A percentile compares a stretch with the other conserved stretches of the same genome.
These are phyloP conservation scores for Oryza nivara DNA, from an alignment of 176 grass and related monocot genomes.

Conservation along the genomic window DNA sequence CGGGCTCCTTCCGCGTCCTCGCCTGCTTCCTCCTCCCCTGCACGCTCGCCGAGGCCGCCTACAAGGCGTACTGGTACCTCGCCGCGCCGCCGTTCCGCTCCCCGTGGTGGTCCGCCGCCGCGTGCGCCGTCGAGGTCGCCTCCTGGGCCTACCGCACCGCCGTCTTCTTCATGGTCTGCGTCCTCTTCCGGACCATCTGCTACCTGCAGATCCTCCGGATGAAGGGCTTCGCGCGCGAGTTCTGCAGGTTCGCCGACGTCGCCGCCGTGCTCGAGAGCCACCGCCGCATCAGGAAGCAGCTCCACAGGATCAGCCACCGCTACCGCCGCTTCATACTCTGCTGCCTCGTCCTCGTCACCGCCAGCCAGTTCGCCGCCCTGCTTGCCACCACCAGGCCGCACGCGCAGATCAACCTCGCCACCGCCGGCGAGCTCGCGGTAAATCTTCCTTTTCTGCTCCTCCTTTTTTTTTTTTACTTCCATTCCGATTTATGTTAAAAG, in stretches of 20 bases:
- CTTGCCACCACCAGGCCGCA: constrained; percentile 75
- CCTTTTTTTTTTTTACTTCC: neutral
- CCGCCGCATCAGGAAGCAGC: constrained; percentile 62
- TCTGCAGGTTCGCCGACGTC: constrained; percentile 70
- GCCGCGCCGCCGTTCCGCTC: constrained; percentile 28
- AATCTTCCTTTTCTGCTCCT: constrained; percentile 8
- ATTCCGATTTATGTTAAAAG: neutral
- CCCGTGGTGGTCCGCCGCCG: constrained; percentile 25
- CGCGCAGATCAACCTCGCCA: constrained; percentile 60
- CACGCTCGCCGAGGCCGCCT: constrained; percentile 56
- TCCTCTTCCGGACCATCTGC: constrained; percentile 79
- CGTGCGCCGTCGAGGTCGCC: constrained; percentile 60
- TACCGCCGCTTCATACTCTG: constrained; percentile 72
- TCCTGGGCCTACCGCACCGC: constrained; percentile 77
- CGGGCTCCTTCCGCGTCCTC: constrained; percentile 65
- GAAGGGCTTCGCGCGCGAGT: constrained; percentile 65
- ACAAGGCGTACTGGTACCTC: constrained; percentile 70
- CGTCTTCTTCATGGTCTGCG: constrained; percentile 75
- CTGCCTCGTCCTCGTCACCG: constrained; percentile 64
- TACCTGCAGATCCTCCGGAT: constrained; percentile 88
- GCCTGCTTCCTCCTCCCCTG: constrained; percentile 60
- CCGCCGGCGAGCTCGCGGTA: constrained; percentile 81
- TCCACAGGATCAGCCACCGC: constrained; percentile 71
- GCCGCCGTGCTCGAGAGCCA: constrained; percentile 66
- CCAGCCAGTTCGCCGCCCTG: constrained; percentile 73